Evolutionary conservation across 1,284 basidiomycete species (phyloP).

Genomic region (Gastroboletus turbinatus): DNA sequence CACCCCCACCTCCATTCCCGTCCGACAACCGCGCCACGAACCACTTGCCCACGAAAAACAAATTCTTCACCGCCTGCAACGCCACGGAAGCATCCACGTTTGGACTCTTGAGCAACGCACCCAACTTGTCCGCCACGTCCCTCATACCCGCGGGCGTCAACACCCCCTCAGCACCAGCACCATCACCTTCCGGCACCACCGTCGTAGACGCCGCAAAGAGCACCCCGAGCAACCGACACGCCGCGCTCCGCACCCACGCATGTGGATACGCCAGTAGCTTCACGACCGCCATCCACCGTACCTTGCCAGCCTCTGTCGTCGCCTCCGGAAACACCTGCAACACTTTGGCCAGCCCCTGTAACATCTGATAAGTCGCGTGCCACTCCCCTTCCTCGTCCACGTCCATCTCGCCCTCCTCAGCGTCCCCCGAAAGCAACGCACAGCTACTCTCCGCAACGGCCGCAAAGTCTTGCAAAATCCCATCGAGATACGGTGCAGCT

Average conservation of each 20-base stretch:
- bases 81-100: slow-evolving; percentile 77
- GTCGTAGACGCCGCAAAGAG: slow-evolving; percentile 55
- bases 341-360: slow-evolving; percentile 68
- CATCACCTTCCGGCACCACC: slow-evolving; percentile 8
- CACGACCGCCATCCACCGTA: slow-evolving; percentile 68
- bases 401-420: slow-evolving; percentile 42
- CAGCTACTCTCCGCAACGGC: slow-evolving; percentile 52
- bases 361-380: slow-evolving; percentile 82
- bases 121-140: slow-evolving; percentile 75
- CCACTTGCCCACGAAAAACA: slow-evolving; percentile 89
- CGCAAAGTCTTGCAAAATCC: slow-evolving; percentile 62
- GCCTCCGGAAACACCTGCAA: slow-evolving; percentile 57
- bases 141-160: slow-evolving; percentile 59
- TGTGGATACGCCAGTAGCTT: slow-evolving; percentile 86
- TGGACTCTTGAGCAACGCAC: slow-evolving; percentile 80
- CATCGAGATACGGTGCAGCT: slow-evolving; percentile 46
- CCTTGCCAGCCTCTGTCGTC: slow-evolving; percentile 26
- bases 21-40: slow-evolving; percentile 46
- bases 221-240: slow-evolving; percentile 76
- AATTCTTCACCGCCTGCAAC: slow-evolving; percentile 90
- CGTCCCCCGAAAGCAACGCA: slow-evolving; percentile 33
- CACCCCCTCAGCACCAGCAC: slow-evolving; percentile 17
- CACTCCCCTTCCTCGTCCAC: slow-evolving; percentile 57
- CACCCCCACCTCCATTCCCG: not conserved
- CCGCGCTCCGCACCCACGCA: slow-evolving; percentile 87